Evolutionary conservation across 495 filamentous ascomycete genomes (phyloP).

Genomic region (Chlorociboria aeruginascens): DNA sequence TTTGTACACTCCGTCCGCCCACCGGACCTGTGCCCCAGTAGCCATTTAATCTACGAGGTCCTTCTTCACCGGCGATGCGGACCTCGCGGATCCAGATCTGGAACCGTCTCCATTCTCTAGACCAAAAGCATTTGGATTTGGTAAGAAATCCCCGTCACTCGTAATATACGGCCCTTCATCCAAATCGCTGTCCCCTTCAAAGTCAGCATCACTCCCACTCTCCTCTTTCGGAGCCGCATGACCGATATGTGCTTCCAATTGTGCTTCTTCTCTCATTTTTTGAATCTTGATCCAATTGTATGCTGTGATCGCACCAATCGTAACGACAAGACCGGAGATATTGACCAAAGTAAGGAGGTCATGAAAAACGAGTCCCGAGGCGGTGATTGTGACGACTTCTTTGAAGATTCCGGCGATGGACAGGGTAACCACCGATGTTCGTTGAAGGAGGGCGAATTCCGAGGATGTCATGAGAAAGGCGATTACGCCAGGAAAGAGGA

Average conservation of each 20-base stretch:
- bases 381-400: slow-evolving; percentile 91
- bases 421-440: slow-evolving; percentile 90
- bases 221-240: slow-evolving; percentile 5
- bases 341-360: slow-evolving; percentile 87
- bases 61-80: too few relatives aligned
- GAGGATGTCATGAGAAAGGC: slow-evolving; percentile 95
- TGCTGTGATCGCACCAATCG: slow-evolving; percentile 68
- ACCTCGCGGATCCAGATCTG: neutral
- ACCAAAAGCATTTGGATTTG: slow-evolving; percentile 11
- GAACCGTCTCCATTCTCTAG: slow-evolving; percentile 1
- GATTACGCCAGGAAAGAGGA: slow-evolving; percentile 82
- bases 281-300: slow-evolving; percentile 94
- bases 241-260: slow-evolving; percentile 28
- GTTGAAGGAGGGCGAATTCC: slow-evolving; percentile 90
- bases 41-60: too few relatives aligned
- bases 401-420: slow-evolving; percentile 98
- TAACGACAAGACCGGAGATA: slow-evolving; percentile 74
- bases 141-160: slow-evolving; percentile 22
- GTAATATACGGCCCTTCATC: slow-evolving; percentile 22
- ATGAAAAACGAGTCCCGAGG: slow-evolving; percentile 78
- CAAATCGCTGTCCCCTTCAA: neutral
- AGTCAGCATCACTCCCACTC: neutral
- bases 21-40: too few relatives aligned
- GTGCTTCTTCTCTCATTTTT: slow-evolving; percentile 72
- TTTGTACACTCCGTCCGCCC: too few relatives aligned